Base-by-base conservation (phyloP, 2,329 filamentous ascomycete species). In the Colletotrichum navitas region DNA sequence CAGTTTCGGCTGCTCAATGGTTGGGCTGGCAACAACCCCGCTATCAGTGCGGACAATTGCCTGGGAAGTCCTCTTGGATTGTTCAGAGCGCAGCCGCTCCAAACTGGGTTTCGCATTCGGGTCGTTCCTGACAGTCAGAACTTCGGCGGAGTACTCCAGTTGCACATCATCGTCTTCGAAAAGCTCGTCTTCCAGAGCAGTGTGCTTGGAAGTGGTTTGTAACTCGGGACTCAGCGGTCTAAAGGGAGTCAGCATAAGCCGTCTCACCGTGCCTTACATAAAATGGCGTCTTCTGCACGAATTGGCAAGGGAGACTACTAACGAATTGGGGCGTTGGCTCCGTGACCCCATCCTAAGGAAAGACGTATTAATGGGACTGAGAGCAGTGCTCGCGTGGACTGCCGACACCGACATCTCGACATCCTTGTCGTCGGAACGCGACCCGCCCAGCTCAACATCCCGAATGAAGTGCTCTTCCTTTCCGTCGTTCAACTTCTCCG, bases 191-290 rank as follows among this genome's bases (percentile, higher is more conserved):
- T 88, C 85, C 14, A 82, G 69, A 14, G 85, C 85, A 10, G 83
- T 84, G 36, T 83, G 77, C 72, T 87, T 88, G 61, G 85, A 87
- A 0, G 84, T 85, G 2, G 81, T 81, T 74, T 85, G 78, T 47
- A 86, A 76, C 29, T 77, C 75, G 3, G 79, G 80, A n/a, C 78
- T 79, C 14, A 67, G 54, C 1, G 77, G 75, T 26, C 77, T 75
- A 7, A 78, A 77, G 24, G 77, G 75, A 16, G 79, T 76, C 43
- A 84, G 74, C 0, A 79, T 80, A 63, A 83, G 80, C 3, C 81
- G 80, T 52, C 77, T 24, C 81, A 54, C 32, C 34, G 24, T 45
- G 52, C 55, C 45, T 59, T 54, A 59, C 34, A 66, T 41, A 10
- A 59, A 47, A 66, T 32, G 55, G 47, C 45, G 54, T 45, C 52